A percentile compares a stretch with the other conserved stretches of the same genome.
These are phyloP conservation scores for Eucalyptus regnans DNA, from an alignment of 345 rosid species.

Conservation along the genomic window DNA sequence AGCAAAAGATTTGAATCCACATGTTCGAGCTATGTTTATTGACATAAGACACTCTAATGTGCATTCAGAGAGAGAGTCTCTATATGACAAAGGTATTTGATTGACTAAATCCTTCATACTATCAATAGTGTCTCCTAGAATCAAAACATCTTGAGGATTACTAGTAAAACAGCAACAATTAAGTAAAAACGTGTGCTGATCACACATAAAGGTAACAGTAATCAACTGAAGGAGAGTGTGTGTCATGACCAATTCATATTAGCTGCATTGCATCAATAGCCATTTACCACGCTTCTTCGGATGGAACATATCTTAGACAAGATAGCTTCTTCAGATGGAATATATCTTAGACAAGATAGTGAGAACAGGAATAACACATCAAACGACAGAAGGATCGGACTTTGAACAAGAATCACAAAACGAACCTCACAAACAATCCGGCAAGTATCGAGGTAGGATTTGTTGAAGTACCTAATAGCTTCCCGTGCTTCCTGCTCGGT, in stretches of 20 bases:
- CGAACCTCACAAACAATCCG: slow-evolving; percentile 78
- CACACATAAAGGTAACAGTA: background rate
- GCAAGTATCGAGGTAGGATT: slow-evolving; percentile 57
- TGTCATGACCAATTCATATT: background rate
- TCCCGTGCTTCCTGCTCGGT: slow-evolving; percentile 62
- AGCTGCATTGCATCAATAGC: background rate
- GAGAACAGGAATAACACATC: background rate
- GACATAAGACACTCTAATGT: background rate
- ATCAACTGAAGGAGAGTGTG: background rate
- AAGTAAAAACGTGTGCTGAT: background rate
- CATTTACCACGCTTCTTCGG: background rate
- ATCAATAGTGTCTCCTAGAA: background rate
- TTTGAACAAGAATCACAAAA: background rate
- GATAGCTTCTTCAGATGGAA: background rate
- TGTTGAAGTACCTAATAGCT: slow-evolving; percentile 79
- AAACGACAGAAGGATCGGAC: background rate
- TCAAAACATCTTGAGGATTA: background rate
- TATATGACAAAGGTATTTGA: background rate
- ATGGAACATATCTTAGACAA: background rate
- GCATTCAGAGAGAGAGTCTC: background rate
- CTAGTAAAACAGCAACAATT: background rate
- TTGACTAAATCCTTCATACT: background rate
- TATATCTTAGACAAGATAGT: background rate
- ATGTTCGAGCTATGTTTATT: background rate
- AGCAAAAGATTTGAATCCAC: background rate